These are phyloP conservation scores for Insectozyma bohioensis DNA, from an alignment of 1,139 yeast genomes.

Conservation along the genomic window DNA sequence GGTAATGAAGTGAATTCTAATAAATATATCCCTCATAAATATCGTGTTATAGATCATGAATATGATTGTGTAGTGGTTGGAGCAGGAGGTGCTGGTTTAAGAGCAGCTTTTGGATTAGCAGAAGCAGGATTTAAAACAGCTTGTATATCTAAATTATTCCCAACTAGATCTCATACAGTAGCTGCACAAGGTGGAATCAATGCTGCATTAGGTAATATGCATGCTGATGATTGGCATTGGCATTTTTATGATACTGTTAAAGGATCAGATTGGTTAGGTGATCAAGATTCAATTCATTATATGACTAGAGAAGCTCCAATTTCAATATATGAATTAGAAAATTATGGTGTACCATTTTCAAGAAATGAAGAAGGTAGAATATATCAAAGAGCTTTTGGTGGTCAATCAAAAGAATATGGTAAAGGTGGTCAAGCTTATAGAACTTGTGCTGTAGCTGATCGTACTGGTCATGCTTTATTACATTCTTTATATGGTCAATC, in stretches of 20 bases:
- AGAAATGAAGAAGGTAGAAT: conserved; percentile 96
- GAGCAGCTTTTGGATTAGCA: conserved; percentile 97
- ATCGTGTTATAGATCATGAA: conserved; percentile 93
- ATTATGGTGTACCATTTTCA: conserved; percentile 97
- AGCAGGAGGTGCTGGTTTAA: conserved; percentile 98
- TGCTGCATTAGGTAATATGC: conserved; percentile 98
- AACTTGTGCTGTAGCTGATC: conserved; percentile 98
- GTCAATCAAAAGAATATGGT: conserved; percentile 92
- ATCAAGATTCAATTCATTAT: conserved; percentile 98
- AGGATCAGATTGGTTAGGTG: conserved; percentile 99
- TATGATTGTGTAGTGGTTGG: conserved; percentile 98
- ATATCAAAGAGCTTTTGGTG: conserved; percentile 98
- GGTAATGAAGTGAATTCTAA: conserved; percentile 50
- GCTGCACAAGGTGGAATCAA: conserved; percentile 99
- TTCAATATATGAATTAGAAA: conserved; percentile 93
- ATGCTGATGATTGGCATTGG: conserved; percentile 98
- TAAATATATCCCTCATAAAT: conserved; percentile 62
- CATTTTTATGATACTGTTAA: conserved; percentile 99
- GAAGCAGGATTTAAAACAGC: conserved; percentile 98
- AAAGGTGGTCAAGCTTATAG: conserved; percentile 99
- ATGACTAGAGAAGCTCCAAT: conserved; percentile 98
- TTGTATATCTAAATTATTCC: conserved; percentile 93
- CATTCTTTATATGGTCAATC: conserved; percentile 97
- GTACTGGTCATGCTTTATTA: conserved; percentile 97
- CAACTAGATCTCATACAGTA: conserved; percentile 97